Evolutionary conservation across 2,329 filamentous ascomycete species (phyloP), one percentile per base, ranked within the genome.

Genomic region (Sarocladium kiliense): DNA sequence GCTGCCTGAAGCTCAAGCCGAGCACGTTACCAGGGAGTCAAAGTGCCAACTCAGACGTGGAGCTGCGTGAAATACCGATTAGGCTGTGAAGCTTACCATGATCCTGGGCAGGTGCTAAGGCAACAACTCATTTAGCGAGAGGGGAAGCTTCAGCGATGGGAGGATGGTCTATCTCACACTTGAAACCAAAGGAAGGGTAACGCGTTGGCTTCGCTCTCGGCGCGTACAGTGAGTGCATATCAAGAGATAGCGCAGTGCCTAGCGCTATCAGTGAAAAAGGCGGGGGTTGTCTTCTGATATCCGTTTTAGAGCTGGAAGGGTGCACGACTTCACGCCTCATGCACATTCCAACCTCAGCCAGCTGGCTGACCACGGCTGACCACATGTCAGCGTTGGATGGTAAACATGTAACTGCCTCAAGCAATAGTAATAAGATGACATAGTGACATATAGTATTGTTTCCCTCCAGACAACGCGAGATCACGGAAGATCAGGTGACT

Each of bases 1-100:
- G 41, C 23, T 53, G 32, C 41, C 49, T 65, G 56, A 61, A 55
- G 60, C 44, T 27, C 44, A 18, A 47, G 25, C n/a, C 44, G 25
- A 30, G 44, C n/a, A 26, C 44, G 23, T 30, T 27, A 30, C 7
- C 27, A 23, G 39, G 39, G 12, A 44, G 12, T 18, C 7, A 21
- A 4, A 16, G 21, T 47, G 44, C 44, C 44, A 47, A 30, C 23
- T 21, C 44, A 30, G 18, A 44, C 12, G 41, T 23, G 18, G 18
- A 44, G 36, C 7, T 16, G 9, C 7, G 5, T 6, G 6, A 16
- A 39, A 39, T 39, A 39, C 30, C 12, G 30, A 6, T 32, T n/a
- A n/a, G n/a, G 30, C 30, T 7, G 6, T 32, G 6, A 6, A 32
- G 6, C 6, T 32, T 32, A 12, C 30, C 6, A 32, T 32, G 30